Percentiles rank a stretch among this genome's conserved stretches.
phyloP scores from a whole-genome alignment of 257 asterid species.

The Jacaranda mimosifolia region DNA sequence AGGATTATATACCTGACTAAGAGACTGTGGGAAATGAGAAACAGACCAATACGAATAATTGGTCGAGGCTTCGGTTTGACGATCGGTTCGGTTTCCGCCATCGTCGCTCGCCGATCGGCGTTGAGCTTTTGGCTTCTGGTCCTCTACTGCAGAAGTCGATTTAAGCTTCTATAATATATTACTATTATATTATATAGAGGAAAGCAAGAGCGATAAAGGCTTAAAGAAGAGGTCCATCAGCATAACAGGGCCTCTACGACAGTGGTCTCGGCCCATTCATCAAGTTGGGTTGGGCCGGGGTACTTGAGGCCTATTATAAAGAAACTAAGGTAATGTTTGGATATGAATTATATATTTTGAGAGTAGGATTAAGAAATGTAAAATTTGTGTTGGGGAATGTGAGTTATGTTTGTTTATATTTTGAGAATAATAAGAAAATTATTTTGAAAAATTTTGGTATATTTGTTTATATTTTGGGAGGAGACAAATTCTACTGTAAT shows the following conservation, averaged over 20 bases:
- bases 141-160: conserved; percentile 14
- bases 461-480: no score
- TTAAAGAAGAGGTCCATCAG: neutral
- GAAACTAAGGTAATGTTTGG: no score
- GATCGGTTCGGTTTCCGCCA: conserved; percentile 59
- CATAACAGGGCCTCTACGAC: neutral
- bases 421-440: no score
- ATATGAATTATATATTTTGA: no score
- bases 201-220: neutral
- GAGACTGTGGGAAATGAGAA: conserved; percentile 74
- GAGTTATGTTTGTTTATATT: no score
- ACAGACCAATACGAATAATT: conserved; percentile 77
- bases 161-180: neutral
- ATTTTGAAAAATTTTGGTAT: no score
- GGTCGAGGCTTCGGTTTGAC: conserved; percentile 81
- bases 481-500: no score
- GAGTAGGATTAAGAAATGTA: no score
- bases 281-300: neutral
- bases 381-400: no score
- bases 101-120: conserved; percentile 45
- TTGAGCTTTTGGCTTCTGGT: conserved; percentile 25
- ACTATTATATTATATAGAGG: no score
- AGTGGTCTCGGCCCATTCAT: neutral
- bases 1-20: conserved; percentile 61
- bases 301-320: neutral